These are phyloP conservation scores for Withania somnifera DNA, from an alignment of 305 asterid species.

Conservation along the genomic window DNA sequence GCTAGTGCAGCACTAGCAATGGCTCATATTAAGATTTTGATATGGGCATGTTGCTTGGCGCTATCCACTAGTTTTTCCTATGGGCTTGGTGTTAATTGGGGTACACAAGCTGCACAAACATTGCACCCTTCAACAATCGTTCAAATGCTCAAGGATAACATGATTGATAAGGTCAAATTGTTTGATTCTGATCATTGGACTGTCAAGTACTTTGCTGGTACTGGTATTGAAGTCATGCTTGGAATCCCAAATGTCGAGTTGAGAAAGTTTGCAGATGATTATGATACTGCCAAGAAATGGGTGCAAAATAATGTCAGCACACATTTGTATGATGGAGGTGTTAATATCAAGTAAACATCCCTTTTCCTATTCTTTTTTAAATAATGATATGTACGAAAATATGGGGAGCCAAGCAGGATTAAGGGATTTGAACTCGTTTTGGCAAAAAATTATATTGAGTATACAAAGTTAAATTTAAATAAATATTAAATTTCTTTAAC, in stretches of 20 bases:
- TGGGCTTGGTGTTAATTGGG: constrained; percentile 81
- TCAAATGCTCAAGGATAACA: constrained; percentile 66
- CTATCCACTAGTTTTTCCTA: constrained; percentile 10
- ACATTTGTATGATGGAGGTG: constrained; percentile 48
- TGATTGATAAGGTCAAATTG: constrained; percentile 45
- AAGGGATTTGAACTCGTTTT: too few species aligned
- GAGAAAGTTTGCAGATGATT: constrained; percentile 19
- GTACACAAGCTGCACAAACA: constrained; percentile 57
- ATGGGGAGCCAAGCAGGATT: too few species aligned
- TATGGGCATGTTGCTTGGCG: constrained; percentile 4
- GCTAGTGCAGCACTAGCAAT: constrained; percentile 4
- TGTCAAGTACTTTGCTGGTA: constrained; percentile 42
- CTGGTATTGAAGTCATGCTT: constrained; percentile 73
- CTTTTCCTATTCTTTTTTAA: not conserved
- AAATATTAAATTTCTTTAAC: too few species aligned
- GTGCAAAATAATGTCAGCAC: constrained; percentile 44
- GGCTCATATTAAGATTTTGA: constrained; percentile 2
- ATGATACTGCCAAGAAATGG: constrained; percentile 44
- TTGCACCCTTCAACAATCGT: constrained; percentile 31
- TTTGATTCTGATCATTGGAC: constrained; percentile 72
- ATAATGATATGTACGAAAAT: too few species aligned
- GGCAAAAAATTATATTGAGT: too few species aligned
- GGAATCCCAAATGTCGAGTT: constrained; percentile 66
- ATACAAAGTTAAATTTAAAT: too few species aligned
- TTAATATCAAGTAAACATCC: constrained; percentile 38